Evolutionary conservation across 306 rosid species (phyloP).

Genomic region (Geum urbanum): DNA sequence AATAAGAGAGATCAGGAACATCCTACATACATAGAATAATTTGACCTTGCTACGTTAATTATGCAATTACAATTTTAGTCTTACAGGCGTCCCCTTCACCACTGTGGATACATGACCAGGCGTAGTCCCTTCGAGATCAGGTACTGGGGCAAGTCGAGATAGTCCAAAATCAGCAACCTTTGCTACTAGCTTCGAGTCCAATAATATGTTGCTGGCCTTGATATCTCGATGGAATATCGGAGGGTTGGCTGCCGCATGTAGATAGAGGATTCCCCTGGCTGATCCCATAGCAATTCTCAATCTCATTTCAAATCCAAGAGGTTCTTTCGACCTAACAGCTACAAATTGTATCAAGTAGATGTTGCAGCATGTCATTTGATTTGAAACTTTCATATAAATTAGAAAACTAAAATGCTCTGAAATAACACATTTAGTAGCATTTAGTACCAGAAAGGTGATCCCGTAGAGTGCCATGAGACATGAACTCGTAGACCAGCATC

Average conservation of each 20-base stretch:
- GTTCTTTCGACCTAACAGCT: slow-evolving; percentile 51
- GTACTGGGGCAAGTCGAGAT: slow-evolving; percentile 90
- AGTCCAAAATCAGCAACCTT: slow-evolving; percentile 99
- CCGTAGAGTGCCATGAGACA: slow-evolving; percentile 84
- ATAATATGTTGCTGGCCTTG: slow-evolving; percentile 87
- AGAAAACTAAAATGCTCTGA: background rate
- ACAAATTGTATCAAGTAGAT: slow-evolving; percentile 20
- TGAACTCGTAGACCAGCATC: slow-evolving; percentile 94
- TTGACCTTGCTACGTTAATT: background rate
- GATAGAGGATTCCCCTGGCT: slow-evolving; percentile 84
- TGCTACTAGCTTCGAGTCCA: slow-evolving; percentile 61
- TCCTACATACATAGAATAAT: background rate
- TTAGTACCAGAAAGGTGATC: slow-evolving; percentile 83
- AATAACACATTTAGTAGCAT: background rate
- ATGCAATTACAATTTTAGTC: slow-evolving; percentile 12
- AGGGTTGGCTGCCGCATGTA: slow-evolving; percentile 95
- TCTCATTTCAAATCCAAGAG: slow-evolving; percentile 64
- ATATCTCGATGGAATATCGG: slow-evolving; percentile 95
- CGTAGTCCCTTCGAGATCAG: slow-evolving; percentile 62
- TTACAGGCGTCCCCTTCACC: slow-evolving; percentile 98
- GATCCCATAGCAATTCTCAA: slow-evolving; percentile 72
- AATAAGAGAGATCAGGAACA: background rate
- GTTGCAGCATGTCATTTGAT: slow-evolving; percentile 6
- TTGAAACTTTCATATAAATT: slow-evolving; percentile 1
- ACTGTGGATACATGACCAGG: slow-evolving; percentile 86